phyloP scores from a whole-genome alignment of 2,329 filamentous ascomycete species.

The Apiospora rasikravindrae region DNA sequence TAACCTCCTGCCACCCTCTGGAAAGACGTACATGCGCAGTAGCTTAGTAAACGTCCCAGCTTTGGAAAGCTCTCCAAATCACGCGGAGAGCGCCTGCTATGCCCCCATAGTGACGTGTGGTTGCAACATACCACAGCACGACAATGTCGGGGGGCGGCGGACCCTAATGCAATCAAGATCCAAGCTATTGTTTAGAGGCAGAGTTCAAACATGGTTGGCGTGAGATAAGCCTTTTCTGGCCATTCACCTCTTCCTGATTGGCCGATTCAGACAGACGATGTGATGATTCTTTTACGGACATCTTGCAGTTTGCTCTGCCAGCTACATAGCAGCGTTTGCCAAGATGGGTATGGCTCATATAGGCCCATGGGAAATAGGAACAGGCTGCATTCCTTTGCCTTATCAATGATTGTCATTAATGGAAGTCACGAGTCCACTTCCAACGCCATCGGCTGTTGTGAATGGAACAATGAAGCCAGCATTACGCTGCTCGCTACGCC shows the following conservation, averaged over 20 bases:
- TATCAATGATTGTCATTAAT: conserved; percentile 4
- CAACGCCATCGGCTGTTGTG: background rate
- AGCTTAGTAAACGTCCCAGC: conserved; percentile 2
- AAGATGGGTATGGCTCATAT: background rate
- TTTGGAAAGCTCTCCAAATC: background rate
- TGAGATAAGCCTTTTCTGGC: conserved; percentile 19
- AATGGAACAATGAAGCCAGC: background rate
- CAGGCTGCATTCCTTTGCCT: conserved; percentile 2
- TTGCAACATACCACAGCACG: conserved; percentile 9
- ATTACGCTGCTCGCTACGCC: background rate
- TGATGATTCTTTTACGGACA: conserved; percentile 20
- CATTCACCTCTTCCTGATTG: conserved; percentile 6
- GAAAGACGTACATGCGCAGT: background rate
- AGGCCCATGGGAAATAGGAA: conserved; percentile 3
- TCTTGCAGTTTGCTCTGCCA: background rate
- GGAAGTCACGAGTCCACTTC: conserved; percentile 5
- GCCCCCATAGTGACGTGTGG: conserved; percentile 8
- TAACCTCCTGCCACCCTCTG: conserved; percentile 15
- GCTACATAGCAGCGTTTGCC: conserved; percentile 4
- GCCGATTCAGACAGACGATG: background rate
- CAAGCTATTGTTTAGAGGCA: conserved; percentile 18
- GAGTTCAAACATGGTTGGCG: background rate
- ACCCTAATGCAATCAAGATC: conserved; percentile 20
- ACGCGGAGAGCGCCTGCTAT: background rate
- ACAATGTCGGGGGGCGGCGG: conserved; percentile 8